Evolutionary conservation across 202 grass and related monocot genomes (phyloP).

Genomic region (Saccharum hybrid): DNA sequence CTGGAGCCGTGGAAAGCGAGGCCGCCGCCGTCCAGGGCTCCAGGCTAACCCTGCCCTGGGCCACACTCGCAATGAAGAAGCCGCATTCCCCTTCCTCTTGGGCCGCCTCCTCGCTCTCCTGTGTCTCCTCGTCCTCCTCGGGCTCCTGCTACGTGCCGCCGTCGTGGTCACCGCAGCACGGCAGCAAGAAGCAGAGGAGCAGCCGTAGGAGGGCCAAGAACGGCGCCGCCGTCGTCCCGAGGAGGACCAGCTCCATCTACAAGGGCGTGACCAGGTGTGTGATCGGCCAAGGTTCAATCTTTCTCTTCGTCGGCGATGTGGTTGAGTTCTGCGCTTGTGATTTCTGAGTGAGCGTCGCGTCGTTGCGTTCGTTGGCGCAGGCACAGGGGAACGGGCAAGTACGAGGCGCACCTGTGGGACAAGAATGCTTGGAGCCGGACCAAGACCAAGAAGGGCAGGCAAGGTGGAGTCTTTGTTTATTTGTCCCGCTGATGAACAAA

Average conservation of each 20-base stretch:
- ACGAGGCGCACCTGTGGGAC: constrained; percentile 67
- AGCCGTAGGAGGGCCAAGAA: constrained; percentile 34
- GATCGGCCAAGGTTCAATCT: background rate
- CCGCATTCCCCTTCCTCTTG: constrained; percentile 31
- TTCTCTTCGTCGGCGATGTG: background rate
- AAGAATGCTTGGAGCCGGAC: constrained; percentile 10
- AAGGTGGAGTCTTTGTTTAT: constrained; percentile 44
- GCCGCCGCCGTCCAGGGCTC: background rate
- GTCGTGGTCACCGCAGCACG: background rate
- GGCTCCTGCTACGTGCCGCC: constrained; percentile 49
- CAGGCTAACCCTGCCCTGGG: background rate
- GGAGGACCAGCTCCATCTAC: constrained; percentile 71
- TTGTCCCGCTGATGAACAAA: background rate
- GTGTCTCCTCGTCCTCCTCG: constrained; percentile 50
- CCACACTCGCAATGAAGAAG: constrained; percentile 35
- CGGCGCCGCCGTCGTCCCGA: constrained; percentile 31
- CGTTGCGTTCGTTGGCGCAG: constrained; percentile 16
- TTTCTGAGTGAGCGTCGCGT: background rate
- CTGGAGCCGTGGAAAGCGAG: background rate
- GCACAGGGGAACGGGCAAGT: constrained; percentile 54
- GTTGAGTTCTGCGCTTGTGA: background rate
- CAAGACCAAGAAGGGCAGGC: constrained; percentile 50
- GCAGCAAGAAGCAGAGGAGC: constrained; percentile 41
- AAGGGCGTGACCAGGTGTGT: constrained; percentile 77
- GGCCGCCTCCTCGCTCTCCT: constrained; percentile 38